A percentile compares a stretch with the other conserved stretches of the same genome.
Conservation (phyloP, 495 filamentous ascomycete genomes). For the Trichodelitschia bisporula region DNA sequence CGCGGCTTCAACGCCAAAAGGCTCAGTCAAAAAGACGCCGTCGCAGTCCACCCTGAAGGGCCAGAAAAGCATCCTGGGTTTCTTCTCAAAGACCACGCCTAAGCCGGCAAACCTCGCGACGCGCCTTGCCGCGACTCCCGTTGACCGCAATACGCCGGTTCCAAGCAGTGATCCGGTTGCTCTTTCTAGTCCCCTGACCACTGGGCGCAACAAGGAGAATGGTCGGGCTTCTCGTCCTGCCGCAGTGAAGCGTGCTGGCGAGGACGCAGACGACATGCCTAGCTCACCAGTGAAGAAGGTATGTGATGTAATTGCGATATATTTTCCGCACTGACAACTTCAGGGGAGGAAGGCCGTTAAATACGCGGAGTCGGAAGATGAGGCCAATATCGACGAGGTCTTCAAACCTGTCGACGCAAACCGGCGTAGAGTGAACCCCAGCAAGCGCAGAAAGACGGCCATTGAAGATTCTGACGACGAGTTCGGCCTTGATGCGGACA, state of each 20-base stretch:
- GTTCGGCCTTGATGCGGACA: constrained; percentile 32
- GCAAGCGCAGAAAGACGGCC: constrained; percentile 14
- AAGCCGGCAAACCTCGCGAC: background rate
- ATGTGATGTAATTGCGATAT: constrained; percentile 1
- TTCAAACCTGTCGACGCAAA: constrained; percentile 16
- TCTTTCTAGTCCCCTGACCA: constrained; percentile 4
- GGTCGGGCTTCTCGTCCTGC: constrained; percentile 17
- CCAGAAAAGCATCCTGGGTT: constrained; percentile 61
- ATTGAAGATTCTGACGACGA: constrained; percentile 41
- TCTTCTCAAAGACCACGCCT: constrained; percentile 43
- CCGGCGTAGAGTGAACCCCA: constrained; percentile 10
- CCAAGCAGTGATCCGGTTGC: constrained; percentile 43
- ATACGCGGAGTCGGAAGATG: constrained; percentile 40
- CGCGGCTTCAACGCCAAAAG: constrained; percentile 12
- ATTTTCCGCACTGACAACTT: background rate
- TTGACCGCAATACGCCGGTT: constrained; percentile 28
- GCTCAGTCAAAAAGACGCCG: constrained; percentile 11
- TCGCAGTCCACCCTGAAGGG: constrained; percentile 31
- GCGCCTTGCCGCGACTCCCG: background rate
- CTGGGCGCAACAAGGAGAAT: constrained; percentile 16
- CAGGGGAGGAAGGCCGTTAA: constrained; percentile 29
- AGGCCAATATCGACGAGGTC: constrained; percentile 33
- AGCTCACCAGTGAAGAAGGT: constrained; percentile 42
- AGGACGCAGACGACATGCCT: constrained; percentile 13
- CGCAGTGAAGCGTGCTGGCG: constrained; percentile 12